phyloP scores from a whole-genome alignment of 2,329 filamentous ascomycete genomes.

The Hypoxylon sp. region DNA sequence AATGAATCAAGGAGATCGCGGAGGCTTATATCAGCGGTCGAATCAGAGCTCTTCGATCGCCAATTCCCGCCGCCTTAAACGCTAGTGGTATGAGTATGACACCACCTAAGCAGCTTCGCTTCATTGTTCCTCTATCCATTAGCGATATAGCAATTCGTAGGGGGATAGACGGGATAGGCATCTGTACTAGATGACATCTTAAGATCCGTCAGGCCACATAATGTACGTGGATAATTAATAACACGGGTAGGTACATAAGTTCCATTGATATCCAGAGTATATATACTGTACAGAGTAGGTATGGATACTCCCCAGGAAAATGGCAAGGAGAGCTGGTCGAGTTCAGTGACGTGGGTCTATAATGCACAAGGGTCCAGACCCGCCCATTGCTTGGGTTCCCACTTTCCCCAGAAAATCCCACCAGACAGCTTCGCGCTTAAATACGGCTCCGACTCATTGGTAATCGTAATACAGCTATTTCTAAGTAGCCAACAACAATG shows the following conservation, averaged over 20 bases:
- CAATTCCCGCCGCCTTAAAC: conserved; percentile 33
- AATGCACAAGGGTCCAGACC: conserved; percentile 39
- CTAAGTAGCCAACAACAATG: background rate
- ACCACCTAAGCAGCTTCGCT: conserved; percentile 37
- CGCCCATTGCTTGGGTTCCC: conserved; percentile 22
- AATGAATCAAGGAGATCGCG: conserved; percentile 43
- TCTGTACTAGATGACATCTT: conserved; percentile 2
- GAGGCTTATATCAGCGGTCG: conserved; percentile 36
- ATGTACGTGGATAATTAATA: background rate
- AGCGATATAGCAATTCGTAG: conserved; percentile 7
- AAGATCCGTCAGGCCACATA: conserved; percentile 13
- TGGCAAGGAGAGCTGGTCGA: conserved; percentile 1
- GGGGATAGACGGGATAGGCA: conserved; percentile 3
- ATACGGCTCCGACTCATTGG: conserved; percentile 20
- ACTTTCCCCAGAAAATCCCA: conserved; percentile 43
- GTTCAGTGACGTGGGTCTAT: conserved; percentile 25
- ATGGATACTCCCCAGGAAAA: background rate
- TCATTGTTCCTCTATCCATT: conserved; percentile 7
- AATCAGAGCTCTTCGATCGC: conserved; percentile 47
- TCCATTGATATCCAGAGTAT: background rate
- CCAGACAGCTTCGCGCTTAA: conserved; percentile 21
- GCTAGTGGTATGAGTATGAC: conserved; percentile 39
- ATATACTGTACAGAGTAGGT: background rate
- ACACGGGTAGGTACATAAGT: no score
- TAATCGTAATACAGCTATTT: conserved; percentile 8